These are phyloP conservation scores for Neonectria neomacrospora DNA, from an alignment of 2,329 filamentous ascomycete species.

Conservation along the genomic window DNA sequence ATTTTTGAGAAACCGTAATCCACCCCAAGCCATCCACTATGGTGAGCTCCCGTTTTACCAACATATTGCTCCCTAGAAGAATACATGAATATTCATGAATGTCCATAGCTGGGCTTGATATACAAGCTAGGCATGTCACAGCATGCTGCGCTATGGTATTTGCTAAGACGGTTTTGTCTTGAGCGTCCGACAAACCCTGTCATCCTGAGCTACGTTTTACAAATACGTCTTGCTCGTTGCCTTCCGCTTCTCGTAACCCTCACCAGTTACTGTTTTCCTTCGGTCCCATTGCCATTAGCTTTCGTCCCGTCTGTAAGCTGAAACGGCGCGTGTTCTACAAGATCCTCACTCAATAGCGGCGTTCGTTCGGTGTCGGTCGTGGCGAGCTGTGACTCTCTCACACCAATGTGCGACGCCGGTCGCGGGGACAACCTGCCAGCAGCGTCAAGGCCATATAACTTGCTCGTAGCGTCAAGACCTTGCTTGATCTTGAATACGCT, in stretches of 20 bases:
- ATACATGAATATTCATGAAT: no score
- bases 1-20: not conserved
- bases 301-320: conserved; percentile 24
- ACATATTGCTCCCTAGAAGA: not conserved
- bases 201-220: not conserved
- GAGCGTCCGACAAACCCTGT: not conserved
- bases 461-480: conserved; percentile 44
- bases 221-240: conserved; percentile 7
- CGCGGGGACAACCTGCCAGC: conserved; percentile 35
- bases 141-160: not conserved
- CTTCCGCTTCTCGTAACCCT: conserved; percentile 11
- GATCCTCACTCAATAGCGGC: conserved; percentile 45
- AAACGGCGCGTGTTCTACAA: conserved; percentile 26
- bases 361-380: conserved; percentile 44
- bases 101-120: not conserved
- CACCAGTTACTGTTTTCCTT: conserved; percentile 18
- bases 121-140: not conserved
- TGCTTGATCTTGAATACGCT: conserved; percentile 76
- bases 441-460: conserved; percentile 42
- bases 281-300: conserved; percentile 40
- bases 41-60: not conserved
- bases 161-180: not conserved
- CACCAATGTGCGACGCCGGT: conserved; percentile 39
- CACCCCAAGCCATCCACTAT: not conserved
- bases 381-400: conserved; percentile 20